A percentile compares a stretch with the other conserved stretches of the same genome.
Evolutionary conservation across 306 rosid genomes (phyloP).

Genomic region (Carpinus fangiana): DNA sequence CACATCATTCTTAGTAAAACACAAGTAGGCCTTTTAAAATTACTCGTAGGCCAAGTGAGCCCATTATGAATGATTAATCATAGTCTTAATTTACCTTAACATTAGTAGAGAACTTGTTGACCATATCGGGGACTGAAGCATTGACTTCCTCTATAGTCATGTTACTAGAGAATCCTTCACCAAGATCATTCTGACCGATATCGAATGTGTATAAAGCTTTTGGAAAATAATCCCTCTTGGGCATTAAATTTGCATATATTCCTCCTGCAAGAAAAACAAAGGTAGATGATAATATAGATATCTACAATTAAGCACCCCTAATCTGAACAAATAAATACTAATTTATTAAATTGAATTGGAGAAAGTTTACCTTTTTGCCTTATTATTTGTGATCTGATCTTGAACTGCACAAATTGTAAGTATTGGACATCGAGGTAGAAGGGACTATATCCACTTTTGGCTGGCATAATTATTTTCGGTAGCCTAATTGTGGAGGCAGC

Average conservation of each 20-base stretch:
- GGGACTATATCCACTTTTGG: constrained; percentile 28
- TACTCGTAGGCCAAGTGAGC: background rate
- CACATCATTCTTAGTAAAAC: too few species aligned
- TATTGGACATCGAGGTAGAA: constrained; percentile 22
- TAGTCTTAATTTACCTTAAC: constrained; percentile 35
- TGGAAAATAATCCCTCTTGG: constrained; percentile 9
- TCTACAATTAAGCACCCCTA: background rate
- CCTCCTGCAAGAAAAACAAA: constrained; percentile 9
- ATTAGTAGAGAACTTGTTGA: constrained; percentile 30
- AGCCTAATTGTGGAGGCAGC: constrained; percentile 29
- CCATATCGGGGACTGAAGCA: constrained; percentile 37
- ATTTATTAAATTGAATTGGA: too few species aligned
- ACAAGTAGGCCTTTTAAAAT: too few species aligned
- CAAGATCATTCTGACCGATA: constrained; percentile 37
- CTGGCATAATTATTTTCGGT: background rate
- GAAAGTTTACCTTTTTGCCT: constrained; percentile 3
- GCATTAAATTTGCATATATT: constrained; percentile 5
- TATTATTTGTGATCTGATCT: background rate
- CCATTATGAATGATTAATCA: background rate
- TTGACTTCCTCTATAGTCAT: constrained; percentile 32
- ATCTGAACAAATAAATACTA: too few species aligned
- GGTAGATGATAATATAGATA: background rate
- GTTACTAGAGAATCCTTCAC: constrained; percentile 9
- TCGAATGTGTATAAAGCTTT: constrained; percentile 37
- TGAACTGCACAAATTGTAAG: constrained; percentile 21